Percentiles rank a stretch among this genome's conserved stretches.
These are phyloP conservation scores for Knoxdaviesia capensis DNA, from an alignment of 2,329 filamentous ascomycete genomes.

Conservation along the genomic window DNA sequence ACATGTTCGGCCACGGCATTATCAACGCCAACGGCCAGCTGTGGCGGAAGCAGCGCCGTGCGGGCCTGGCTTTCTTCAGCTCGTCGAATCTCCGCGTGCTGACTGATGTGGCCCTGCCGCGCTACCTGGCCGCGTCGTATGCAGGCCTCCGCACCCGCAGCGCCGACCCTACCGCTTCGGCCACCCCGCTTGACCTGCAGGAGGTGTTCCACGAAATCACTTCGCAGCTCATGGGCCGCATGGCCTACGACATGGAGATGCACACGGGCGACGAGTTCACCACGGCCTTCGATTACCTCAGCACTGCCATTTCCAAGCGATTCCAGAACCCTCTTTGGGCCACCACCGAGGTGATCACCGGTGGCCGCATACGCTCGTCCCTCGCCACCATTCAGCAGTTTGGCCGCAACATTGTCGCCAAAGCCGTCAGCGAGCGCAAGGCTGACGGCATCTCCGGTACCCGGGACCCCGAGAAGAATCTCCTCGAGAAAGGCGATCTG, in stretches of 20 bases:
- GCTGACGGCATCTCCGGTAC: neutral
- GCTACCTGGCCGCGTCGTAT: slow-evolving; percentile 25
- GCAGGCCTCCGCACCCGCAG: slow-evolving; percentile 12
- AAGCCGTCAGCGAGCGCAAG: slow-evolving; percentile 23
- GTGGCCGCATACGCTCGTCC: slow-evolving; percentile 24
- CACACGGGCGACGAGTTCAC: slow-evolving; percentile 39
- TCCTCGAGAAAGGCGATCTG: too few relatives aligned
- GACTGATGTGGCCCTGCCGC: slow-evolving; percentile 34
- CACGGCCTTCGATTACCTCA: slow-evolving; percentile 39
- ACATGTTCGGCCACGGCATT: slow-evolving; percentile 45
- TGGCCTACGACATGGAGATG: slow-evolving; percentile 52
- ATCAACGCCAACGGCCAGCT: slow-evolving; percentile 45
- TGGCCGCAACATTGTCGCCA: slow-evolving; percentile 35
- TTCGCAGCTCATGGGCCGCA: slow-evolving; percentile 44
- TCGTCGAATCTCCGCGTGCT: slow-evolving; percentile 34
- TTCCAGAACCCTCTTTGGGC: slow-evolving; percentile 48
- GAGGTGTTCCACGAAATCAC: slow-evolving; percentile 42
- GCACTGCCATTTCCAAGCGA: slow-evolving; percentile 35
- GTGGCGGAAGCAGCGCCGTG: slow-evolving; percentile 42
- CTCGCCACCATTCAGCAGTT: slow-evolving; percentile 30
- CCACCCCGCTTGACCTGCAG: slow-evolving; percentile 30
- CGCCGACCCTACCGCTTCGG: slow-evolving; percentile 9
- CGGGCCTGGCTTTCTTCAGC: slow-evolving; percentile 37
- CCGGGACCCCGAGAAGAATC: neutral
- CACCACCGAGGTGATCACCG: slow-evolving; percentile 33